Base-by-base conservation (phyloP, 2,329 filamentous ascomycete species). In the Alternaria postmessia region DNA sequence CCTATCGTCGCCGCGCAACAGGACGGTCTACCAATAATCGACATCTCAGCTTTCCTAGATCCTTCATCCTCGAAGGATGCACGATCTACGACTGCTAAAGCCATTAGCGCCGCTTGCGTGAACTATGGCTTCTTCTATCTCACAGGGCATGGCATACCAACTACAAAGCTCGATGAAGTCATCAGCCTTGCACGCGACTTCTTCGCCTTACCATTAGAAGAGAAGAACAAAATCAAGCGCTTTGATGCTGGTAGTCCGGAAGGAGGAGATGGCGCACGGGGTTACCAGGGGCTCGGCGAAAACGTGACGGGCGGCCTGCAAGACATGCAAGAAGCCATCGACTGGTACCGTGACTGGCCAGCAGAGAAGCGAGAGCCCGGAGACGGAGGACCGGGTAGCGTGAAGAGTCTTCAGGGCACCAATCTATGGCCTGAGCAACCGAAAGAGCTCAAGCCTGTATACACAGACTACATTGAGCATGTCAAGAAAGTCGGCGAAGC, bases 111-210 rank as follows among this genome's bases (percentile, higher is more conserved):
- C 22, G 80, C 80, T 4, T 81, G 79, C 65, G 63, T 64, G 16
- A 65, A 74, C 44, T 79, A 78, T 53, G 80, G 80, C 55, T 82
- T 81, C 70, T 80, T 82, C 67, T 81, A 81, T 62, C 75, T 81
- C 3, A 78, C 70, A 34, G 77, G 76, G 5, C 80, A 82, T 63
- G 80, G 78, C 12, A 79, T 82, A 20, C 73, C 79, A 0, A 14
- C 38, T 0, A 14, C 65, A 1, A 70, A 53, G 6, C 68, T 77
- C 5, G 64, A 74, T 20, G 26, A 67, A 8, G 56, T 80, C 11
- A 69, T 80, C 30, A 39, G 49, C 3, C 70, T 79, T 3, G 75
- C 77, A 0, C 72, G 76, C 4, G 46, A 61, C 4, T 80, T 80
- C 68, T 80, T 80, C 63, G 61, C 72, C 1, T 59, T 71, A 0